Percentiles rank a stretch among this genome's conserved stretches.
Conservation (phyloP, 2,329 filamentous ascomycete species). For the Botrytis fabae region DNA sequence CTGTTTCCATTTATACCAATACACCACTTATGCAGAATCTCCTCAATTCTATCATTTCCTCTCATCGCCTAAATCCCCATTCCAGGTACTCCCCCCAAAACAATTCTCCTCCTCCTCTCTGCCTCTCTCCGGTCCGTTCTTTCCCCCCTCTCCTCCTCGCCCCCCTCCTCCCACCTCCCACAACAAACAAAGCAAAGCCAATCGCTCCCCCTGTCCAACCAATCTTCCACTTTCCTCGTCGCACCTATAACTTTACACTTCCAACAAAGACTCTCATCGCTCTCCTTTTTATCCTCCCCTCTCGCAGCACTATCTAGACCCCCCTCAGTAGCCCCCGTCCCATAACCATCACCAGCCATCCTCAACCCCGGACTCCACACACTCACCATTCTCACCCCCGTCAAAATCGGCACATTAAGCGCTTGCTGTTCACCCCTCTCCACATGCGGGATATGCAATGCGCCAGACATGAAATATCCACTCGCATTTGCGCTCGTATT, state of each 20-base stretch:
- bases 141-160: background rate
- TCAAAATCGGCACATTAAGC: slow-evolving; percentile 18
- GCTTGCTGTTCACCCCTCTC: background rate
- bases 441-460: background rate
- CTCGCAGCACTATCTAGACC: background rate
- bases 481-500: background rate
- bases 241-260: slow-evolving; percentile 33
- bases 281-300: background rate
- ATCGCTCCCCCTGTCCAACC: slow-evolving; percentile 27
- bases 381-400: slow-evolving; percentile 12
- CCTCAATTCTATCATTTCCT: background rate
- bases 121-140: background rate
- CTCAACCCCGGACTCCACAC: background rate
- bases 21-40: background rate
- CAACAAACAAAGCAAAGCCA: slow-evolving; percentile 36
- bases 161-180: slow-evolving; percentile 33
- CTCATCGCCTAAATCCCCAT: background rate
- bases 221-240: slow-evolving; percentile 31
- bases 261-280: slow-evolving; percentile 30
- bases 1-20: background rate
- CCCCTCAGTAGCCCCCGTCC: background rate
- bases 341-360: background rate
- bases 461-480: slow-evolving; percentile 6
- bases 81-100: slow-evolving; percentile 7
- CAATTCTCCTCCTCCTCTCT: slow-evolving; percentile 7